Evolutionary conservation across 78 protist genomes (phyloP).

Genomic region (Mastigamoeba balamuthi): DNA sequence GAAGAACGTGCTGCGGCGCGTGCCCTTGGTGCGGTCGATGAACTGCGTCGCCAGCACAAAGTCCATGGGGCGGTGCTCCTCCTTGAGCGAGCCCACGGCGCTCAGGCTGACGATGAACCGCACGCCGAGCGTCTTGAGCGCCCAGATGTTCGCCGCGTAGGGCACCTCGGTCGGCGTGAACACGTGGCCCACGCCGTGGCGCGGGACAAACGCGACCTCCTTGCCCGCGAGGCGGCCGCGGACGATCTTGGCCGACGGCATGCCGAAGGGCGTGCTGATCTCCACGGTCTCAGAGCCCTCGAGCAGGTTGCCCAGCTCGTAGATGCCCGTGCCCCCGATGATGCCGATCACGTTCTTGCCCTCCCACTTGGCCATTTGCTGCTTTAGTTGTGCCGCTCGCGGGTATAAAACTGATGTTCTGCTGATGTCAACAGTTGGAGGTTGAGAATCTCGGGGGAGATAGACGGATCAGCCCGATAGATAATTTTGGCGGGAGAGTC

Average conservation of each 20-base stretch:
- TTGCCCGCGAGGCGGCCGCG: background rate
- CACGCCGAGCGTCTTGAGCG: constrained; percentile 33
- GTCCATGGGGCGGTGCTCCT: constrained; percentile 28
- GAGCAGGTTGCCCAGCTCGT: background rate
- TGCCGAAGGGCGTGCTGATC: background rate
- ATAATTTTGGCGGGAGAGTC: too few species aligned
- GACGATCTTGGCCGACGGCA: background rate
- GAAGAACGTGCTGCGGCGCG: background rate
- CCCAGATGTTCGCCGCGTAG: constrained; percentile 55
- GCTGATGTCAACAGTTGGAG: too few species aligned
- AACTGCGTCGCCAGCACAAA: constrained; percentile 39
- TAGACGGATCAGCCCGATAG: too few species aligned
- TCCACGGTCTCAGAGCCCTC: background rate
- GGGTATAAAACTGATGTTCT: too few species aligned
- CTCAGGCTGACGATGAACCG: constrained; percentile 3
- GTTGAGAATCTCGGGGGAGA: too few species aligned
- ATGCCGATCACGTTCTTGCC: background rate
- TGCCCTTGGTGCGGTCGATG: constrained; percentile 42
- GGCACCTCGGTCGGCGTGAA: constrained; percentile 28
- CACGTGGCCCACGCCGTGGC: constrained; percentile 41
- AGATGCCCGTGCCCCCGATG: background rate
- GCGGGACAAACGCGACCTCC: constrained; percentile 13
- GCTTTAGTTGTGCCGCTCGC: too few species aligned
- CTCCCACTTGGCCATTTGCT: too few species aligned
- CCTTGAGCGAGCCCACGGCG: constrained; percentile 41